Evolutionary conservation across 2,329 filamentous ascomycete species (phyloP), one percentile per base, ranked within the genome.

Genomic region (Colletotrichum sidae): DNA sequence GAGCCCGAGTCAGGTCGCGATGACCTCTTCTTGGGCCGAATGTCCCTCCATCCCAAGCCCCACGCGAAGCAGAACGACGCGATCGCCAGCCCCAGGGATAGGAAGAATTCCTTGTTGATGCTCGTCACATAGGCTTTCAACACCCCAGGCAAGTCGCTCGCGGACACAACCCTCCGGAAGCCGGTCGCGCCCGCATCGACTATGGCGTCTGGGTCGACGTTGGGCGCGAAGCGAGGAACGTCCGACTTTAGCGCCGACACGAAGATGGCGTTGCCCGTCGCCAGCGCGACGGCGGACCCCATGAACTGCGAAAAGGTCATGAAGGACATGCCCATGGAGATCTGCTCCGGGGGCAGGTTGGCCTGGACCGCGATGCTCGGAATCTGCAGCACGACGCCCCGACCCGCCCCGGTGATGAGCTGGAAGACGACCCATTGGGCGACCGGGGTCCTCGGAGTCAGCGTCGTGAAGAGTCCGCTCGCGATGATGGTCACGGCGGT

Each of bases 31-130:
- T 75, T 76, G 68, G 79, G 78, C 45, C 81, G 77, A 37, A 84
- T 74, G 65, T 81, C 79, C 17, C 77, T 78, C 76, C 80, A 83
- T 1, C 83, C 83, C 69, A 85, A 76, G 0, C 81, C 82, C 69
- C 78, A 80, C 1, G 75, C 72, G 6, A 76, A 73, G 2, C 80
- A 37, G 17, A 83, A 77, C 58, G 72, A 70, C 6, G 57, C 69
- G 35, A 69, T 70, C 4, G 74, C 71, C 12, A 76, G 60, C 0
- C 73, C 78, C 2, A 76, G 70, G 10, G 75, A 73, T 17, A 71
- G 65, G 46, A 72, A 72, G 54, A 77, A 77, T 0, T 72, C 71
- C 6, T 67, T 64, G 25, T 71, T 65, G 1, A 80, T 70, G 8
- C 75, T 75, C 11, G 74, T 74, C 2, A 75, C 71, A 63, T 84